Base-by-base conservation (phyloP, 345 rosid genomes). In the Dipteronia dyeriana region DNA sequence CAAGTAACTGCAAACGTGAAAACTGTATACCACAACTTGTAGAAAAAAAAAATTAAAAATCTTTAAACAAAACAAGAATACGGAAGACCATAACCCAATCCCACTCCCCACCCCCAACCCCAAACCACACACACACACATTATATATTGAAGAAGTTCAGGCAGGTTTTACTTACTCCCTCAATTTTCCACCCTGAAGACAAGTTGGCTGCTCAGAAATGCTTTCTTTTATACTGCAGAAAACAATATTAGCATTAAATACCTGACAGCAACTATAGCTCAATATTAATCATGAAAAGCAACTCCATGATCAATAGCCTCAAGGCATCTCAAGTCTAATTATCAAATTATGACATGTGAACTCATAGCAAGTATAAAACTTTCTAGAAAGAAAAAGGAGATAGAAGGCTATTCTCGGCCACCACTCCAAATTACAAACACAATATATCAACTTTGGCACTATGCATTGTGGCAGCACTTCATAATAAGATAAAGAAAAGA, bases 211-310 rank as follows among this genome's bases (percentile, higher is more conserved):
- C 81, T 94, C 98, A 39, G 85, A 84, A 78, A 94, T 89, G 77
- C 79, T 89, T 86, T 94, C 98, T 85, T 92, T 94, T 68, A 94
- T 79, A 81, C 98, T 94, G 96, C 88, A 84, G 54, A 79, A 81
- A 80, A 71, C 53, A 45, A 65, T 2, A 26, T 1, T 20, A 22
- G 51, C 9, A 25, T 51, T 53, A 66, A 75, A 66, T 53, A 63
- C 17, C 49, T 64, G 9, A 20, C 17, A 53, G n/a, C 10, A 53
- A 38, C 71, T 65, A 20, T 51, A 34, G 56, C 26, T 65, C 22
- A 59, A 64, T 26, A 67, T 26, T 29, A 22, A 26, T 57, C 29
- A 65, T 26, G 34, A 66, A 56, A 61, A 43, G 17, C 22, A 51
- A 2, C 49, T 66, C 51, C 11, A 49, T 20, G 41, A 10, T 65